Evolutionary conservation across 2,329 filamentous ascomycete species (phyloP).

Genomic region (Dactylonectria estremocensis): DNA sequence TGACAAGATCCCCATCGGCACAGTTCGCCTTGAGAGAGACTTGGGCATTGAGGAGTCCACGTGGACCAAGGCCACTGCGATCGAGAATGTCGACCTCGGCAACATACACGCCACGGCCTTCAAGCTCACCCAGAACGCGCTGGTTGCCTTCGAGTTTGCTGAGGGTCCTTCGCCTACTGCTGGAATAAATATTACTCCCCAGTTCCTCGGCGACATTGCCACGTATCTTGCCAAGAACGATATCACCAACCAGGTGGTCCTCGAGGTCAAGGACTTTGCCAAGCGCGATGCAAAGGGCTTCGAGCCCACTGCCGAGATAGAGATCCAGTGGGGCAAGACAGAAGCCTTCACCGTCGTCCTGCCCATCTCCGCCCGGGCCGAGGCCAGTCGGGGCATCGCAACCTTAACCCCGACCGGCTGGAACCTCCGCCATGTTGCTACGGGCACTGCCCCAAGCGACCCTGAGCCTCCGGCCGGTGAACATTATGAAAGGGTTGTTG

Average conservation of each 20-base stretch:
- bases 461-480: neutral
- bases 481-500: neutral
- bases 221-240: neutral
- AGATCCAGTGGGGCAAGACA: neutral
- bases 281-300: neutral
- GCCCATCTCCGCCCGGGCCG: conserved; percentile 1
- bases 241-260: neutral
- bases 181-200: neutral
- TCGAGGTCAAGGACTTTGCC: conserved; percentile 2
- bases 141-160: conserved; percentile 1
- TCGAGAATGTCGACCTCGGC: conserved; percentile 1
- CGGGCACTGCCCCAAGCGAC: neutral
- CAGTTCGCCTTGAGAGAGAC: conserved; percentile 5
- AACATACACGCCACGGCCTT: conserved; percentile 3
- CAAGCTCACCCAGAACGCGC: conserved; percentile 1
- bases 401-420: neutral
- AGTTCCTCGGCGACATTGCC: neutral
- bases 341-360: neutral
- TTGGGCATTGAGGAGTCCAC: conserved; percentile 1
- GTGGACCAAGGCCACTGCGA: conserved; percentile 7
- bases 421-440: neutral
- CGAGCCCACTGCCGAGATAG: neutral
- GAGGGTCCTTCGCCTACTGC: neutral
- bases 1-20: neutral
- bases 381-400: neutral